These are phyloP conservation scores for Thermomucor indicae-seudaticae DNA, from an alignment of 371 early-diverging fungal species.

Conservation along the genomic window DNA sequence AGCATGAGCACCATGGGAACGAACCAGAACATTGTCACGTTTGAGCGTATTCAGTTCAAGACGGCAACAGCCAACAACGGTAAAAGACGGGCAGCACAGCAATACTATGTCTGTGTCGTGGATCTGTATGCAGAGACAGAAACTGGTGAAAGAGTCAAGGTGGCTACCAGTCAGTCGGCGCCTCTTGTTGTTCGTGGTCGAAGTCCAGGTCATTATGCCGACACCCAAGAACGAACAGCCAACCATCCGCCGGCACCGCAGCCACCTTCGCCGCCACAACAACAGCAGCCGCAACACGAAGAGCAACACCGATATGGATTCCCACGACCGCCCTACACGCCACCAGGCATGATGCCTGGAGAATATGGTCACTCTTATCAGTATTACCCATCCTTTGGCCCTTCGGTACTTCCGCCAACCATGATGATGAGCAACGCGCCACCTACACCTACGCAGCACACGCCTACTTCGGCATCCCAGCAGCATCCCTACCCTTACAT, in stretches of 20 bases:
- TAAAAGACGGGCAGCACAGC: slow-evolving; percentile 75
- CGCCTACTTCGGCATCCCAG: slow-evolving; percentile 6
- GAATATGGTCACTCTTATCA: slow-evolving; percentile 6
- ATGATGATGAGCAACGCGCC: slow-evolving; percentile 19
- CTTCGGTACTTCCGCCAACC: slow-evolving; percentile 9
- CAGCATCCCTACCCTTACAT: slow-evolving; percentile 4
- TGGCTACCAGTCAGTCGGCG: slow-evolving; percentile 66
- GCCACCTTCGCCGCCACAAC: slow-evolving; percentile 6
- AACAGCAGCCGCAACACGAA: slow-evolving; percentile 4
- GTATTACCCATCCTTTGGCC: slow-evolving; percentile 3
- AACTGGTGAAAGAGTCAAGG: slow-evolving; percentile 33
- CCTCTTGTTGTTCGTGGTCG: slow-evolving; percentile 83
- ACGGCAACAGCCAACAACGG: slow-evolving; percentile 86
- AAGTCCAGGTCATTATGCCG: slow-evolving; percentile 81
- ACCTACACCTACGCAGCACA: slow-evolving; percentile 16
- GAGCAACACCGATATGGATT: slow-evolving; percentile 8
- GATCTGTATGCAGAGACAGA: slow-evolving; percentile 58
- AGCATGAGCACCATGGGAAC: slow-evolving; percentile 27
- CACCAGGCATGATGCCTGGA: slow-evolving; percentile 16
- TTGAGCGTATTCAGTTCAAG: slow-evolving; percentile 88
- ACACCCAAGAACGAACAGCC: slow-evolving; percentile 33
- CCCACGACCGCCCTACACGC: slow-evolving; percentile 14
- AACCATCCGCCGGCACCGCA: not conserved
- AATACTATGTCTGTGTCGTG: slow-evolving; percentile 67
- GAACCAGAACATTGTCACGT: slow-evolving; percentile 51